Conservation (phyloP, 1,284 basidiomycete species). For the Ustilago shanxiensis region DNA sequence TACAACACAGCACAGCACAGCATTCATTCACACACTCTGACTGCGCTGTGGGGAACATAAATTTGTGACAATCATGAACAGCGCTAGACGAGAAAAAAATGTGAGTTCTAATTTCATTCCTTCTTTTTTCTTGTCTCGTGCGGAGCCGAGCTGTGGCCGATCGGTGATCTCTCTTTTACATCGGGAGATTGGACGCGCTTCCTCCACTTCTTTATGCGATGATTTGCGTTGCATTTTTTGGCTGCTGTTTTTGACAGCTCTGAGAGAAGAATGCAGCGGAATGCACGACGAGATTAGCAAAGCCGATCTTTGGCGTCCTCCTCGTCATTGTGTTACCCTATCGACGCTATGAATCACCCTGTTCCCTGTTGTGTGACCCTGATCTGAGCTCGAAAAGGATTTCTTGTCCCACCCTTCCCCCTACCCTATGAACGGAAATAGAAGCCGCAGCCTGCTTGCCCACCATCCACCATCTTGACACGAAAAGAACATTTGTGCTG, state of each 20-base stretch:
- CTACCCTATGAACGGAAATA: background rate
- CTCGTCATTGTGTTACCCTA: background rate
- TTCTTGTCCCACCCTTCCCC: no score
- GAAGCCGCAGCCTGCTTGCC: background rate
- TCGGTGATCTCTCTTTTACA: background rate
- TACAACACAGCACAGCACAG: background rate
- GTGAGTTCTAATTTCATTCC: constrained; percentile 24
- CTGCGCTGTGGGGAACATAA: no score
- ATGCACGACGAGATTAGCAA: constrained; percentile 36
- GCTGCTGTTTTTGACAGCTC: background rate
- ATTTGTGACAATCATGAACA: no score
- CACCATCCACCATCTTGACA: constrained; percentile 4
- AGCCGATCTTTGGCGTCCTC: constrained; percentile 21
- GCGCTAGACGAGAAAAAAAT: background rate
- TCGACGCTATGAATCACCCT: no score
- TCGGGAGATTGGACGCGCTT: constrained; percentile 18
- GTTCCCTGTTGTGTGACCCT: no score
- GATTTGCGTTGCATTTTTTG: background rate
- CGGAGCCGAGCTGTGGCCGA: constrained; percentile 11
- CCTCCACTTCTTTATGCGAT: constrained; percentile 19
- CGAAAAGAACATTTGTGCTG: no score
- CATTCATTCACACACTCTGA: background rate
- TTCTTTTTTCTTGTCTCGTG: no score
- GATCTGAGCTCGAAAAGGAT: background rate
- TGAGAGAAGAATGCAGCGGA: constrained; percentile 10